Evolutionary conservation across 1,284 basidiomycete genomes (phyloP).

Genomic region (Peniophora sp.): DNA sequence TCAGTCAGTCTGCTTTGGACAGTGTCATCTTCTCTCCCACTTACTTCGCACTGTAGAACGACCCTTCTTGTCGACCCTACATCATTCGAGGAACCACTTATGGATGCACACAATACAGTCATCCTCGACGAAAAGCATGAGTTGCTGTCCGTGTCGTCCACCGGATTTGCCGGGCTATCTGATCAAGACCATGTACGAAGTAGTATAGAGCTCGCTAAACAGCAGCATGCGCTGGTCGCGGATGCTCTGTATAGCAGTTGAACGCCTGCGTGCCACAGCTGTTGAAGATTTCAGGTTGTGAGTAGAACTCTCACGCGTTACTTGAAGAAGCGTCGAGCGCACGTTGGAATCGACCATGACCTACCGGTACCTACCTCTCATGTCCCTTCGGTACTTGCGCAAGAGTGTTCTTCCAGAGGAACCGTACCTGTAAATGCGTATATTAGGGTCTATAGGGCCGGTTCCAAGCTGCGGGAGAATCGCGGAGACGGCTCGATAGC

Average conservation of each 20-base stretch:
- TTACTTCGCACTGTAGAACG: conserved; percentile 29
- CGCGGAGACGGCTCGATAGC: no score
- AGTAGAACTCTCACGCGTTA: no score
- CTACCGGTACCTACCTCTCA: no score
- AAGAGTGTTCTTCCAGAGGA: no score
- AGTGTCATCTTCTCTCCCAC: neutral
- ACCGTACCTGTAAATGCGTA: no score
- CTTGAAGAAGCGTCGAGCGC: no score
- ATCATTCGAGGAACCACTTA: conserved; percentile 83
- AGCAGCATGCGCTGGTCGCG: neutral
- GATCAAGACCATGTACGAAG: neutral
- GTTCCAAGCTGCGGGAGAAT: no score
- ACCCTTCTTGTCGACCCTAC: conserved; percentile 79
- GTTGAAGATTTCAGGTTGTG: no score
- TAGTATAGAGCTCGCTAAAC: neutral
- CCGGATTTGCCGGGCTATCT: conserved; percentile 27
- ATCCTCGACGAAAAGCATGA: conserved; percentile 48
- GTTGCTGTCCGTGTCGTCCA: conserved; percentile 52
- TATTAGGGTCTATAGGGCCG: no score
- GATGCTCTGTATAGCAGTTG: neutral
- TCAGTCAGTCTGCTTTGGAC: conserved; percentile 37
- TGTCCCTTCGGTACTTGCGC: no score
- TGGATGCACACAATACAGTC: conserved; percentile 64
- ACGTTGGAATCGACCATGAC: no score
- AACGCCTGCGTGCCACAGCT: no score